Percentiles rank a stretch among this genome's conserved stretches.
These are phyloP conservation scores for Talaromyces sp. DNA, from an alignment of 2,329 filamentous ascomycete genomes.

Conservation along the genomic window DNA sequence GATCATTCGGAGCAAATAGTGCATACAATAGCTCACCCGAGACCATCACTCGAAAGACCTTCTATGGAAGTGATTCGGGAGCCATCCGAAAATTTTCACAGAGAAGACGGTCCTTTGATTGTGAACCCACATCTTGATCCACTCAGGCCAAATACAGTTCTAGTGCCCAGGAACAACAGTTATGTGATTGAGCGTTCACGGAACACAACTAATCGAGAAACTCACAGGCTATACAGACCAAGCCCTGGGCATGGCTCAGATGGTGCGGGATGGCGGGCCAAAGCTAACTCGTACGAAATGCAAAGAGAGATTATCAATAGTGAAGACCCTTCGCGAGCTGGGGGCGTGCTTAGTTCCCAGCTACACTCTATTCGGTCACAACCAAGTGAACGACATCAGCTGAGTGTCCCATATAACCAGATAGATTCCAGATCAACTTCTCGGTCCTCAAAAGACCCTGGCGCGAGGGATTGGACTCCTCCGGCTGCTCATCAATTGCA, in stretches of 20 bases:
- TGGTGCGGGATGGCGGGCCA: constrained; percentile 14
- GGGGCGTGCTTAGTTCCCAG: not conserved
- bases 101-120: constrained; percentile 9
- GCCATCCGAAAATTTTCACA: constrained; percentile 9
- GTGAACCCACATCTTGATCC: constrained; percentile 11
- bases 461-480: not conserved
- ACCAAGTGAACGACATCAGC: not conserved
- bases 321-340: constrained; percentile 23
- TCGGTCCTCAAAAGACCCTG: not conserved
- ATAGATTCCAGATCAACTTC: not conserved
- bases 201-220: constrained; percentile 7
- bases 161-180: constrained; percentile 15
- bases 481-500: not conserved
- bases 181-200: constrained; percentile 14
- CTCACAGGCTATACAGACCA: not conserved
- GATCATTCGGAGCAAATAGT: not conserved
- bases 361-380: not conserved
- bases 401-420: not conserved
- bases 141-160: constrained; percentile 9
- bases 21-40: not conserved
- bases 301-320: constrained; percentile 22
- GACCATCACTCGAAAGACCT: not conserved
- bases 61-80: constrained; percentile 3
- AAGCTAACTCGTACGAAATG: constrained; percentile 16
- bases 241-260: constrained; percentile 3